Conservation (phyloP, 495 filamentous ascomycete species). For the Xylaria palmicola region DNA sequence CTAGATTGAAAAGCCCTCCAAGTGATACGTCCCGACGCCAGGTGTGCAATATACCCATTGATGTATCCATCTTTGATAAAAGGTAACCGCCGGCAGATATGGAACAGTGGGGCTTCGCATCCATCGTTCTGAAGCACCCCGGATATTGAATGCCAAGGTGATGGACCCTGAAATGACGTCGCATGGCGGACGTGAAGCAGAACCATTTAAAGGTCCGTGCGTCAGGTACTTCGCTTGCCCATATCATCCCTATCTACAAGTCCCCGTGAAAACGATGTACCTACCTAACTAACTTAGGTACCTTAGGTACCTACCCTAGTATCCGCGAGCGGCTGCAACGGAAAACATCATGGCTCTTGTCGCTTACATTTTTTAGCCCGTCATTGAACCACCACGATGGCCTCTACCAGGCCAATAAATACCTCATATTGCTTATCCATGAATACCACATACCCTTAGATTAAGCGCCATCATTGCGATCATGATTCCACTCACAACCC, state of each 20-base stretch:
- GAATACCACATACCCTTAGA: background rate
- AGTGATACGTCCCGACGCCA: too few relatives aligned
- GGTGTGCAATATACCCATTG: too few relatives aligned
- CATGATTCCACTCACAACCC: slow-evolving; percentile 31
- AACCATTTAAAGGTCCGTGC: too few relatives aligned
- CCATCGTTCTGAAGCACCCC: background rate
- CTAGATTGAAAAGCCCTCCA: too few relatives aligned
- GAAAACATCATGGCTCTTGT: slow-evolving; percentile 39
- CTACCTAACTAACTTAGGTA: background rate
- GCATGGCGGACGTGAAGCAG: background rate
- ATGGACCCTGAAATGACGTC: slow-evolving; percentile 15
- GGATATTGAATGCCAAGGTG: background rate
- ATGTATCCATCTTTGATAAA: background rate
- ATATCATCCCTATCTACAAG: background rate
- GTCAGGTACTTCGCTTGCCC: background rate
- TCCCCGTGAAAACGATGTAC: background rate
- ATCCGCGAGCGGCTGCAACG: slow-evolving; percentile 48
- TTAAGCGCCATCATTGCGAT: background rate
- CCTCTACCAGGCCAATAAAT: slow-evolving; percentile 21
- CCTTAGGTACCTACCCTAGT: slow-evolving; percentile 7
- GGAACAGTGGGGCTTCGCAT: background rate
- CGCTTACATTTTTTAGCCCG: slow-evolving; percentile 10
- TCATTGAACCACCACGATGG: slow-evolving; percentile 30
- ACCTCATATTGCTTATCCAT: slow-evolving; percentile 19
- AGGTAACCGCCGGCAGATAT: background rate